Percentiles rank a stretch among this genome's conserved stretches.
Conservation (phyloP, 2,329 filamentous ascomycete genomes). For the Alternaria alternata region DNA sequence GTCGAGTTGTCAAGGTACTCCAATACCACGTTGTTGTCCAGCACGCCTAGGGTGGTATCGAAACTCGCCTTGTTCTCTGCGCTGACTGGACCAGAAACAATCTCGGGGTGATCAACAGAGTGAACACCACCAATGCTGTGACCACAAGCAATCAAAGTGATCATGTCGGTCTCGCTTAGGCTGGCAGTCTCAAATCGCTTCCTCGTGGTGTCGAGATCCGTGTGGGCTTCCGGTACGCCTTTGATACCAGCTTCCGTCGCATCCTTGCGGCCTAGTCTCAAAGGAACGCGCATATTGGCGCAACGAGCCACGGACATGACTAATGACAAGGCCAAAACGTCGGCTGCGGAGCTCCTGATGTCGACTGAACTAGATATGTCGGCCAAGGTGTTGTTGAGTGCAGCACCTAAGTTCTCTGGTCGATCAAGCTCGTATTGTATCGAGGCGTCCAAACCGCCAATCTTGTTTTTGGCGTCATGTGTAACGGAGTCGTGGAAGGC, state of each 20-base stretch:
- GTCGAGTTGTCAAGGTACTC: constrained; percentile 45
- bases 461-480: constrained; percentile 35
- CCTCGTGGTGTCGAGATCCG: constrained; percentile 40
- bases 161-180: constrained; percentile 37
- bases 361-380: constrained; percentile 39
- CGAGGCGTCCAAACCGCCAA: constrained; percentile 47
- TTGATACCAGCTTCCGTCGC: constrained; percentile 38
- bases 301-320: constrained; percentile 43
- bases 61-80: constrained; percentile 34
- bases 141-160: constrained; percentile 45
- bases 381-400: constrained; percentile 45
- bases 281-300: constrained; percentile 38
- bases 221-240: constrained; percentile 46
- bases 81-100: constrained; percentile 34
- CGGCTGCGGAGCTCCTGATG: constrained; percentile 34
- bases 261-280: constrained; percentile 45
- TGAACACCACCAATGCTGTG: constrained; percentile 50
- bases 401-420: constrained; percentile 40
- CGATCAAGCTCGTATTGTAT: constrained; percentile 45
- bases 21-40: constrained; percentile 42
- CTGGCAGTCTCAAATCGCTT: constrained; percentile 42
- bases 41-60: constrained; percentile 32
- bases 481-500: constrained; percentile 49
- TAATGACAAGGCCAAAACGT: constrained; percentile 43
- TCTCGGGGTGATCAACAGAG: constrained; percentile 39